Base-by-base conservation (phyloP, 2,329 filamentous ascomycete species). In the Cladophialophora immunda region DNA sequence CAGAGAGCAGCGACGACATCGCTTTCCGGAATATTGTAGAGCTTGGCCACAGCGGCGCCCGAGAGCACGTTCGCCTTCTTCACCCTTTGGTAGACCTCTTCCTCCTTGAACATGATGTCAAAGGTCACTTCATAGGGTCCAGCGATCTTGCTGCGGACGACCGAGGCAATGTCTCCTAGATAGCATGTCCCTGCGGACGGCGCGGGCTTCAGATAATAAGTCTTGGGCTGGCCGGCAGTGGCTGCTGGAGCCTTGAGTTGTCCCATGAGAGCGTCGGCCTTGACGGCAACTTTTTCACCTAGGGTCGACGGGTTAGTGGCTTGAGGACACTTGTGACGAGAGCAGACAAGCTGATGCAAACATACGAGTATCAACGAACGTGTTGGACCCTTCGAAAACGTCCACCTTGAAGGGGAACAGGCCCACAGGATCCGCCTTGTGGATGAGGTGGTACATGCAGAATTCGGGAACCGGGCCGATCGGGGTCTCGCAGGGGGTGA, bases 111-210 rank as follows among this genome's bases (percentile, higher is more conserved):
- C 60, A 86, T 82, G 38, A 84, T 77, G 63, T 86, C 84, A 29
- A 86, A 78, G 0, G 84, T 86, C 30, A 86, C 76, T 67, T 86
- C 83, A 65, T 79, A 86, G 0, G 84, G 83, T 0, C 84, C 84
- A 0, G 83, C 76, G 53, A 85, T 86, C 71, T 86, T 87, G 15
- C 81, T 83, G 0, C 84, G 78, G 0, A 85, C 70, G 1, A 84
- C 76, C 2, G 74, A 75, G 0, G 81, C 79, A 3, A 84, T 56
- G 30, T 82, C 79, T 4, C 68, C 58, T 15, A 79, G 69, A 11
- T 65, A 67, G 32, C 66, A 64, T 34, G 64, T 56, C 34, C 60
- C 64, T 30, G 54, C 58, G 13, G 64, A 25, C 25, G 62, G 58
- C 19, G 65, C 45, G 41, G 53, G 66, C 9, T 34, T 30, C 5